Conservation (phyloP, 1,284 basidiomycete species). For the Macrocybe sp. region DNA sequence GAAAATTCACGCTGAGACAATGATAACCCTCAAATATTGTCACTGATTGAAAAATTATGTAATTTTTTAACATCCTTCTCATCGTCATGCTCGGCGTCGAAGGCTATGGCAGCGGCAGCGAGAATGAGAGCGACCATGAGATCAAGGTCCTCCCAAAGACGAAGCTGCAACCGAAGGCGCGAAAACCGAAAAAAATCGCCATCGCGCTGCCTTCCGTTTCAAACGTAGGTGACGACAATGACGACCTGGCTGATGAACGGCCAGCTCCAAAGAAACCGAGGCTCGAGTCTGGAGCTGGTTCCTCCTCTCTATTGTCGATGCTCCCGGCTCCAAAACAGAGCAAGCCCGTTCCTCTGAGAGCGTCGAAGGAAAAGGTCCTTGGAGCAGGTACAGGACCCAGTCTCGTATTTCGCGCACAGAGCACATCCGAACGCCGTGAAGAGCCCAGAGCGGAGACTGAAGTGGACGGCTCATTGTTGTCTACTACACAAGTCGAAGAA, state of each 20-base stretch:
- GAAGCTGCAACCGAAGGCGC: constrained; percentile 21
- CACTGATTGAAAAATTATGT: not conserved
- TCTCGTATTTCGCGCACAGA: constrained; percentile 46
- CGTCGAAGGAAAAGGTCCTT: constrained; percentile 47
- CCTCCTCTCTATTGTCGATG: constrained; percentile 65
- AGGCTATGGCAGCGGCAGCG: constrained; percentile 68
- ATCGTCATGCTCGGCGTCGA: constrained; percentile 63
- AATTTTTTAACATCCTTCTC: not conserved
- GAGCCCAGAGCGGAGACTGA: constrained; percentile 12
- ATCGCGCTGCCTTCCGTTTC: constrained; percentile 58
- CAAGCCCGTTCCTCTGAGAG: constrained; percentile 33
- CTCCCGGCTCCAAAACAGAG: constrained; percentile 70
- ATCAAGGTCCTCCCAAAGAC: constrained; percentile 5
- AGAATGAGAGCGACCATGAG: constrained; percentile 40
- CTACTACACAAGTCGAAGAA: constrained; percentile 8
- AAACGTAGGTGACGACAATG: constrained; percentile 33
- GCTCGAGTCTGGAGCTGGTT: constrained; percentile 49
- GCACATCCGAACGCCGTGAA: constrained; percentile 9
- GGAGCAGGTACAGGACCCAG: constrained; percentile 60
- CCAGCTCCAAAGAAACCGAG: constrained; percentile 58
- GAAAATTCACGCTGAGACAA: not conserved
- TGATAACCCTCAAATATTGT: no score
- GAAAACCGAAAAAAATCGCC: constrained; percentile 51
- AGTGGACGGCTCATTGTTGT: constrained; percentile 1
- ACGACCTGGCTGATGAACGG: constrained; percentile 37